These are phyloP conservation scores for Sergeia podlipaevii DNA, from an alignment of 208 protist genomes.

Conservation along the genomic window DNA sequence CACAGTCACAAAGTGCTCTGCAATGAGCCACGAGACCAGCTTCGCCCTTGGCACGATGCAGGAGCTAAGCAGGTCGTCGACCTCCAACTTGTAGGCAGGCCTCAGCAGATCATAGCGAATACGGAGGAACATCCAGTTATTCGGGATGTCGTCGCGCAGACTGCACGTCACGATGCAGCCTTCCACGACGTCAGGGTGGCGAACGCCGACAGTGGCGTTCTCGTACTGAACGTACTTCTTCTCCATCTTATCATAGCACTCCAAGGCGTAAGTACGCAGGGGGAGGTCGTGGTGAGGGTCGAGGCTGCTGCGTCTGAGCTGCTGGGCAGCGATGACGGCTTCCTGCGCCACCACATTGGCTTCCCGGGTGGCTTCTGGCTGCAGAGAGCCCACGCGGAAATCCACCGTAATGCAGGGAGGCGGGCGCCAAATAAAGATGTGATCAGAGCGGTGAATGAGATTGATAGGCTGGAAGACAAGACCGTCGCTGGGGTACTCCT, in stretches of 20 bases:
- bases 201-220: conserved; percentile 59
- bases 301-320: neutral
- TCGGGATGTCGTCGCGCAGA: conserved; percentile 35
- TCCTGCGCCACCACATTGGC: conserved; percentile 1
- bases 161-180: conserved; percentile 75
- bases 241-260: conserved; percentile 81
- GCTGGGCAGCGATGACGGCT: neutral
- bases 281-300: conserved; percentile 17
- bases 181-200: conserved; percentile 64
- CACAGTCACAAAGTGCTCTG: conserved; percentile 40
- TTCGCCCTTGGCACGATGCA: conserved; percentile 65
- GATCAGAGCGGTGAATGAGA: conserved; percentile 40
- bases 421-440: conserved; percentile 64
- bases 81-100: conserved; percentile 67
- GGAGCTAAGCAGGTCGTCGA: conserved; percentile 51
- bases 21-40: conserved; percentile 63
- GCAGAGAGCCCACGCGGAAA: conserved; percentile 65
- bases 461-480: conserved; percentile 72
- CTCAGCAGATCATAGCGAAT: conserved; percentile 71
- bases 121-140: conserved; percentile 52
- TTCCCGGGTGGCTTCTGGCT: conserved; percentile 8
- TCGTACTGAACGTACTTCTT: conserved; percentile 79
- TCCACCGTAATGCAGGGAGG: conserved; percentile 63
- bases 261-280: conserved; percentile 53
- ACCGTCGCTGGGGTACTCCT: conserved; percentile 63